Percentiles rank a stretch among this genome's conserved stretches.
Evolutionary conservation across 139 green algal genomes (phyloP).

Genomic region (Closterium sp.): DNA sequence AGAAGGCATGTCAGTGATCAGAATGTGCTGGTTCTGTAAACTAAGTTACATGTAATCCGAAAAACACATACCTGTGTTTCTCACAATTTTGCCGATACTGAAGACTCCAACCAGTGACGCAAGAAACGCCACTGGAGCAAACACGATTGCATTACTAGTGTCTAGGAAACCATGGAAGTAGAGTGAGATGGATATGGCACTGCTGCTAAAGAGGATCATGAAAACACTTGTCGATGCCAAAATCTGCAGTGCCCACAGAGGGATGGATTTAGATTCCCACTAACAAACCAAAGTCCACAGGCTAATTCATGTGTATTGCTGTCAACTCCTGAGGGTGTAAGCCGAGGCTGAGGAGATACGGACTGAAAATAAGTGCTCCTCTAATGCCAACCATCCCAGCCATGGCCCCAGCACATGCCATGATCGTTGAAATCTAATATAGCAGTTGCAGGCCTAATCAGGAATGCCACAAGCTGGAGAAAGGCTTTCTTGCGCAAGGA

Average conservation of each 20-base stretch:
- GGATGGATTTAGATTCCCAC: no score
- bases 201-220: constrained; percentile 47
- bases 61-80: not conserved
- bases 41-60: not conserved
- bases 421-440: not conserved
- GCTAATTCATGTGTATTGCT: not conserved
- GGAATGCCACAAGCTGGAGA: not conserved
- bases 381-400: constrained; percentile 30
- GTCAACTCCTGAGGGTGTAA: constrained; percentile 28
- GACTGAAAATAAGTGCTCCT: constrained; percentile 28
- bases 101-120: constrained; percentile 21
- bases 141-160: constrained; percentile 5
- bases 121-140: constrained; percentile 25
- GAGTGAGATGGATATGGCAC: constrained; percentile 17
- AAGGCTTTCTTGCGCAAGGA: not conserved
- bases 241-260: constrained; percentile 1
- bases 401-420: constrained; percentile 14
- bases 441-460: not conserved
- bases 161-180: constrained; percentile 22
- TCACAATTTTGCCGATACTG: constrained; percentile 15
- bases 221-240: constrained; percentile 28
- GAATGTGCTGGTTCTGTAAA: no score
- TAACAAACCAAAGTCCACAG: not conserved
- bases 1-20: no score
- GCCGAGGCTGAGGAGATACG: constrained; percentile 25